Conservation (phyloP, 1,284 basidiomycete species). For the Melampsora abietis-canadensis region DNA sequence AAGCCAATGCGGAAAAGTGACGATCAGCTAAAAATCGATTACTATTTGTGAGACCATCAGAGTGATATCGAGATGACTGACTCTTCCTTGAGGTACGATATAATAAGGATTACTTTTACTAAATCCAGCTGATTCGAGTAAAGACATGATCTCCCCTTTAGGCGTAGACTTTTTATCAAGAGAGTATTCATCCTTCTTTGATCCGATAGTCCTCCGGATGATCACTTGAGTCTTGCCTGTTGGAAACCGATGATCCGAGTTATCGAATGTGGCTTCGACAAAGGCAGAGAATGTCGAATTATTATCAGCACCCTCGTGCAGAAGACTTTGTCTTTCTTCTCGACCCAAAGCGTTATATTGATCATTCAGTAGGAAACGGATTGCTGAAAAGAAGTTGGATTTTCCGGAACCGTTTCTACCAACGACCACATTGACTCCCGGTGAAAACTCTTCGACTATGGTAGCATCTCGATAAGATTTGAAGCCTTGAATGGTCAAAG, state of each 20-base stretch:
- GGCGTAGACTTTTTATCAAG: constrained; percentile 90
- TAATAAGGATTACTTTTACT: constrained; percentile 97
- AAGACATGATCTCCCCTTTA: constrained; percentile 95
- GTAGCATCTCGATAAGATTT: constrained; percentile 77
- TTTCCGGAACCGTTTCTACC: constrained; percentile 55
- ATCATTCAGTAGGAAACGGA: constrained; percentile 53
- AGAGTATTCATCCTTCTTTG: constrained; percentile 98
- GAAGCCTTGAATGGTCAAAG: constrained; percentile 90
- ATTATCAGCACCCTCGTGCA: constrained; percentile 52
- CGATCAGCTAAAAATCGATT: neutral
- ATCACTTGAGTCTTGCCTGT: constrained; percentile 80
- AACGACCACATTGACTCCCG: constrained; percentile 53
- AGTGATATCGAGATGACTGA: constrained; percentile 12
- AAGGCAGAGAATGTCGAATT: constrained; percentile 53
- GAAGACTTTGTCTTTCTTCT: constrained; percentile 53
- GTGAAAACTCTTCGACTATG: constrained; percentile 60
- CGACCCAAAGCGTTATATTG: constrained; percentile 53
- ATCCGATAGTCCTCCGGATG: constrained; percentile 85
- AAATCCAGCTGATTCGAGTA: constrained; percentile 93
- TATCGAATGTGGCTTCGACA: constrained; percentile 54
- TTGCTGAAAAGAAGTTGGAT: constrained; percentile 53
- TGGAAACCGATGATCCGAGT: constrained; percentile 56
- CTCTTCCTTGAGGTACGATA: constrained; percentile 58
- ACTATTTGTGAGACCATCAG: neutral
- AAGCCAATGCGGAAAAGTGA: too few relatives aligned